A percentile compares a stretch with the other conserved stretches of the same genome.
phyloP scores from a whole-genome alignment of 148 eudicot genomes.

The Vaccinium corymbosum region DNA sequence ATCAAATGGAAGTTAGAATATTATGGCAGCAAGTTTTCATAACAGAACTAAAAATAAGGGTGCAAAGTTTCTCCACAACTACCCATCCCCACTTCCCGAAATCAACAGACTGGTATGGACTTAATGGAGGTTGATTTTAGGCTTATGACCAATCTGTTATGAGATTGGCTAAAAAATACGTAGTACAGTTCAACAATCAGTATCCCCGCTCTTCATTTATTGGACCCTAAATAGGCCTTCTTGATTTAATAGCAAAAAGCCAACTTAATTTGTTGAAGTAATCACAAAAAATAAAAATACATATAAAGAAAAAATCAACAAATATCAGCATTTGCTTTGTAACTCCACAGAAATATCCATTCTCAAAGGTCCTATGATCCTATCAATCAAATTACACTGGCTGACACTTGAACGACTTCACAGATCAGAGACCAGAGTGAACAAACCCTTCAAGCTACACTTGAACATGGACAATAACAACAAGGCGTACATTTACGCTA shows the following conservation, averaged over 20 bases:
- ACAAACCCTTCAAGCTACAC: neutral
- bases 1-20: no score
- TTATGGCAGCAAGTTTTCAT: neutral
- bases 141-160: neutral
- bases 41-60: neutral
- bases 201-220: neutral
- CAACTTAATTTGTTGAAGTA: neutral
- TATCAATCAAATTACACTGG: neutral
- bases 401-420: neutral
- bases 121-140: neutral
- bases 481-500: neutral
- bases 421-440: neutral
- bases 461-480: neutral
- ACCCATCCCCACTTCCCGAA: neutral
- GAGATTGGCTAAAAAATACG: neutral
- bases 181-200: neutral
- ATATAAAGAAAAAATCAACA: neutral
- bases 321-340: neutral
- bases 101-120: neutral
- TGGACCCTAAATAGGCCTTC: neutral
- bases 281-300: neutral
- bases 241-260: neutral
- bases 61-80: neutral
- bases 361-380: neutral
- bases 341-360: neutral